Conservation (phyloP, 139 green algal genomes). For the Volvox reticuliferus region DNA sequence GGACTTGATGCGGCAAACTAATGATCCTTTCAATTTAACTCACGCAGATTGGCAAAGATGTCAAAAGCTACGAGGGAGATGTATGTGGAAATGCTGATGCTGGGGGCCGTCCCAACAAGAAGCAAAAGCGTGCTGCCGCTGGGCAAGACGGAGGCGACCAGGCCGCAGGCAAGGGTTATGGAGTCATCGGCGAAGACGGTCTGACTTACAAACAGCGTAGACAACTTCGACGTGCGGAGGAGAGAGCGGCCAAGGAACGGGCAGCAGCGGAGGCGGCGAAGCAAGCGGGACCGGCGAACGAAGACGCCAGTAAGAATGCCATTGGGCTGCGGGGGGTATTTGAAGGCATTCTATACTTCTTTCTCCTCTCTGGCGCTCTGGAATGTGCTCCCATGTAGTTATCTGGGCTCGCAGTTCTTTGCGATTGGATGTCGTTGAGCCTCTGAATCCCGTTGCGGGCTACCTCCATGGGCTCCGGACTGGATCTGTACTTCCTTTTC, state of each 20-base stretch:
- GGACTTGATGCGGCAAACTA: not conserved
- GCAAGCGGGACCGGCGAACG: not conserved
- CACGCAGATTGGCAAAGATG: not conserved
- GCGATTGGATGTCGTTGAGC: too few species aligned
- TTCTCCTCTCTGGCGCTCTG: too few species aligned
- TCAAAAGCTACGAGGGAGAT: not conserved
- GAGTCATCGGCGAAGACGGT: not conserved
- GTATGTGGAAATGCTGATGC: not conserved
- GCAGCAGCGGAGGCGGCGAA: slow-evolving; percentile 35
- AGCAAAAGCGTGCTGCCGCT: slow-evolving; percentile 35
- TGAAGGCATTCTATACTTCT: too few species aligned
- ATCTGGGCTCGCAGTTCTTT: too few species aligned
- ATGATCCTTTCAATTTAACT: not conserved
- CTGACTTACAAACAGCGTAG: slow-evolving; percentile 45
- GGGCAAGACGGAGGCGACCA: not conserved
- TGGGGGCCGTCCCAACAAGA: slow-evolving; percentile 16
- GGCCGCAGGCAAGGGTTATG: not conserved
- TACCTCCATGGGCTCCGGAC: too few species aligned
- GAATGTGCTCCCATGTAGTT: too few species aligned
- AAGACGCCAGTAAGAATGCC: too few species aligned
- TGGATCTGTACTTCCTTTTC: too few species aligned
- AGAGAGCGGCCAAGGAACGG: slow-evolving; percentile 22
- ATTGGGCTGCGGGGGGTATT: too few species aligned
- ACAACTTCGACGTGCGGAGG: slow-evolving; percentile 23
- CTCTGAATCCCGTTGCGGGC: too few species aligned